Evolutionary conservation across 495 filamentous ascomycete species (phyloP).

Genomic region (Penicillium desertorum): DNA sequence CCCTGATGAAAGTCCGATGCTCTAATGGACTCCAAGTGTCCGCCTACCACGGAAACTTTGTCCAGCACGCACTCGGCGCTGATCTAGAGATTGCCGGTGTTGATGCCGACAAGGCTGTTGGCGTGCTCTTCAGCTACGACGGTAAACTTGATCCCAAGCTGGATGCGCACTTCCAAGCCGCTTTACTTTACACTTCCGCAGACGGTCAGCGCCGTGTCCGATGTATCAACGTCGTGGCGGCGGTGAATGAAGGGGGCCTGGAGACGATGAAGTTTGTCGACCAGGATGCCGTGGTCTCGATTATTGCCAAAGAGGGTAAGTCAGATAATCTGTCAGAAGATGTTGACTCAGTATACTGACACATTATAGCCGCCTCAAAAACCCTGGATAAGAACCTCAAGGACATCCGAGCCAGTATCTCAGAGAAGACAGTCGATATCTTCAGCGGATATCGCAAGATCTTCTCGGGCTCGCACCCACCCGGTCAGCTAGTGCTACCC

Average conservation of each 20-base stretch:
- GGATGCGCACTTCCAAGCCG: constrained; percentile 97
- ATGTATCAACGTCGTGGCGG: constrained; percentile 90
- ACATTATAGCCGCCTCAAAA: constrained; percentile 64
- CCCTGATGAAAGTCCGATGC: constrained; percentile 97
- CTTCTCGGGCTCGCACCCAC: constrained; percentile 79
- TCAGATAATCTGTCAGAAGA: constrained; percentile 4
- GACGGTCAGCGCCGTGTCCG: constrained; percentile 86
- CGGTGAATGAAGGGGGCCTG: constrained; percentile 77
- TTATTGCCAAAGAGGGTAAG: constrained; percentile 84
- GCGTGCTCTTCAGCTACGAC: constrained; percentile 92
- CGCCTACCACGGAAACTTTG: constrained; percentile 91
- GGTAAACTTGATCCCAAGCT: constrained; percentile 95
- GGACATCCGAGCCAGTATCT: constrained; percentile 78
- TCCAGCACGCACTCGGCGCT: constrained; percentile 90
- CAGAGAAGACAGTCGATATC: constrained; percentile 93
- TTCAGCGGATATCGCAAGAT: constrained; percentile 91
- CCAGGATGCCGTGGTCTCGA: constrained; percentile 84
- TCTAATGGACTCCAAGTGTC: constrained; percentile 95
- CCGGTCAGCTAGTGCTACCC: constrained; percentile 90
- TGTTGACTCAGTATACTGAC: constrained; percentile 10
- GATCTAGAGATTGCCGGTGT: constrained; percentile 93
- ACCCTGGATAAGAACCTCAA: constrained; percentile 79
- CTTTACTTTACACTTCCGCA: constrained; percentile 89
- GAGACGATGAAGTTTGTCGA: constrained; percentile 91
- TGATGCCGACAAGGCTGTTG: constrained; percentile 90